Conservation (phyloP, 352 stramenopile species). For the Phytopythium montanum region DNA sequence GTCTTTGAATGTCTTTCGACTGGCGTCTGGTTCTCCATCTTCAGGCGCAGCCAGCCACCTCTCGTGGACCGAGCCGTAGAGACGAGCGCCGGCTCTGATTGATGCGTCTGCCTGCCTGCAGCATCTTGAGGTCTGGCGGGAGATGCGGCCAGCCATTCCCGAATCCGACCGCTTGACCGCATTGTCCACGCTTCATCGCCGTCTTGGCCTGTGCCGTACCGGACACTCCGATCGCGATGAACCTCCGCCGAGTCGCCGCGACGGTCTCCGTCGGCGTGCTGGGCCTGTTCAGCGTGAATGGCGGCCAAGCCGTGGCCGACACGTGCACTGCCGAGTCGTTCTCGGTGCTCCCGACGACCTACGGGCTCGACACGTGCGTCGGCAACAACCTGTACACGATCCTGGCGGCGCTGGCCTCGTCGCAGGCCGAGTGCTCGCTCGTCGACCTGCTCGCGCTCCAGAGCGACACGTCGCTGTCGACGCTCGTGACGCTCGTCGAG, state of each 20-base stretch:
- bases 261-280: conserved; percentile 12
- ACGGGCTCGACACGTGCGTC: conserved; percentile 45
- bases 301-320: conserved; percentile 7
- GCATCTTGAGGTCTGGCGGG: too few species aligned
- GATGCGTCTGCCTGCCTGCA: not conserved
- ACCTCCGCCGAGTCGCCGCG: conserved; percentile 13
- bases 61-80: conserved; percentile 5
- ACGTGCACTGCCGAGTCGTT: conserved; percentile 27
- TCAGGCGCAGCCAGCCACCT: not conserved
- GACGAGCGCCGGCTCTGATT: conserved; percentile 4
- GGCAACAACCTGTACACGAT: conserved; percentile 42
- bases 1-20: not conserved
- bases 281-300: conserved; percentile 4
- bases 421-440: conserved; percentile 33
- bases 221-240: conserved; percentile 9
- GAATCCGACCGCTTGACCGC: not conserved
- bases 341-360: conserved; percentile 26
- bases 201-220: not conserved
- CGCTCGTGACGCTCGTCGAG: conserved; percentile 23
- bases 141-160: not conserved
- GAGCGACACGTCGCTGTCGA: conserved; percentile 24
- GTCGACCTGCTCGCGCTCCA: conserved; percentile 31
- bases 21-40: not conserved
- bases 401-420: conserved; percentile 21
- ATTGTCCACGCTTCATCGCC: not conserved